Evolutionary conservation across 371 early-diverging fungal species (phyloP).

Genomic region (Amoeboradix gromovi): DNA sequence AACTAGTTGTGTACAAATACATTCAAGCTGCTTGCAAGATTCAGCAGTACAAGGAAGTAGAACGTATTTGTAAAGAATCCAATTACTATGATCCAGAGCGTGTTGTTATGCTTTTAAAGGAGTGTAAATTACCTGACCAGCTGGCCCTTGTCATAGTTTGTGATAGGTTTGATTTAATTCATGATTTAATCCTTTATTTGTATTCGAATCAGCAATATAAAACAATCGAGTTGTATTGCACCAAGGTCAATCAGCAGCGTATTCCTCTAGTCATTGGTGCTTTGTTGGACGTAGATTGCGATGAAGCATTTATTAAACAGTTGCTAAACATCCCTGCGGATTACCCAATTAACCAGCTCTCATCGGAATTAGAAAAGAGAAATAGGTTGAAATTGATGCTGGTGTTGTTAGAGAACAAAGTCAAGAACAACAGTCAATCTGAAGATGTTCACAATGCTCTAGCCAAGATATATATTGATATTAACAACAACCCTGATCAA

Average conservation of each 20-base stretch:
- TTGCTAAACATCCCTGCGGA: conserved; percentile 35
- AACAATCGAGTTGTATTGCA: conserved; percentile 90
- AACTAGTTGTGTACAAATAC: conserved; percentile 84
- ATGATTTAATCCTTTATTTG: conserved; percentile 74
- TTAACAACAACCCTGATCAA: conserved; percentile 81
- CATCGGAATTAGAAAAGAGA: conserved; percentile 69
- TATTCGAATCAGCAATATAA: conserved; percentile 68
- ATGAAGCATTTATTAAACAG: conserved; percentile 65
- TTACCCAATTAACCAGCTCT: conserved; percentile 55
- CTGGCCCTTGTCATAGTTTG: conserved; percentile 88
- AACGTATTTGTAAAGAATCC: conserved; percentile 81
- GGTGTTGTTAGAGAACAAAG: conserved; percentile 62
- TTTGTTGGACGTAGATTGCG: conserved; percentile 87
- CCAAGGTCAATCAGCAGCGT: conserved; percentile 74
- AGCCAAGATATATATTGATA: conserved; percentile 93
- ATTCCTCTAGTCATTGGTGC: conserved; percentile 85
- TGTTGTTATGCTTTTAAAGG: conserved; percentile 91
- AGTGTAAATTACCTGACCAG: conserved; percentile 73
- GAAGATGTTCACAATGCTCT: conserved; percentile 71
- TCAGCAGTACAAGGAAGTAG: conserved; percentile 84
- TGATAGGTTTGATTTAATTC: conserved; percentile 81
- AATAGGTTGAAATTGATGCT: conserved; percentile 78
- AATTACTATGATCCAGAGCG: conserved; percentile 78
- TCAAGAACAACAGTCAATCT: conserved; percentile 56
- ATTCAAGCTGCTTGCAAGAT: conserved; percentile 77